These are phyloP conservation scores for Heliamphora pulchella DNA, from an alignment of 179 eudicot species.

Conservation along the genomic window DNA sequence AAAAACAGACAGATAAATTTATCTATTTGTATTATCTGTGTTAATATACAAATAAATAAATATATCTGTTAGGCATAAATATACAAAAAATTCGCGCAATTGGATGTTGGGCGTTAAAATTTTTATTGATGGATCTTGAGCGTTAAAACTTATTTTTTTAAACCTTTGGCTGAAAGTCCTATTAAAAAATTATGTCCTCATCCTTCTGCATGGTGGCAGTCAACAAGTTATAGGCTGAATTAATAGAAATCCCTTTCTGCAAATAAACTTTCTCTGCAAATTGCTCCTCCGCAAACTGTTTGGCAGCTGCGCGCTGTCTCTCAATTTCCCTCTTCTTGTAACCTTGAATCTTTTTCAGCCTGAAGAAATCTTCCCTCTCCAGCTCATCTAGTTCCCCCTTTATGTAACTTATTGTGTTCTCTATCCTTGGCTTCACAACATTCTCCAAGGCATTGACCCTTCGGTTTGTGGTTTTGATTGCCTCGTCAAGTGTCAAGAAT, in stretches of 20 bases:
- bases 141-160: too few relatives aligned
- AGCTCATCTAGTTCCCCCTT: conserved; percentile 93
- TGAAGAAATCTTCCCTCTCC: conserved; percentile 94
- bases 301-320: conserved; percentile 57
- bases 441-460: conserved; percentile 94
- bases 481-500: conserved; percentile 90
- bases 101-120: too few relatives aligned
- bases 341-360: conserved; percentile 94
- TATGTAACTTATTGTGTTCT: conserved; percentile 75
- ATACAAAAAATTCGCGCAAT: too few relatives aligned
- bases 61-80: too few relatives aligned
- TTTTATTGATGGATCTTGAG: too few relatives aligned
- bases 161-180: too few relatives aligned
- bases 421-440: conserved; percentile 84
- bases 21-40: too few relatives aligned
- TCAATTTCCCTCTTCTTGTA: conserved; percentile 79
- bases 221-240: conserved; percentile 60
- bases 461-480: conserved; percentile 90
- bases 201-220: conserved; percentile 43
- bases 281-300: conserved; percentile 49
- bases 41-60: too few relatives aligned
- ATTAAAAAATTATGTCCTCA: conserved; percentile 74
- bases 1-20: too few relatives aligned
- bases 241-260: conserved; percentile 54
- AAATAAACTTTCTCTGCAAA: conserved; percentile 42